These are phyloP conservation scores for Rhizoctonia solani DNA, from an alignment of 1,284 basidiomycete species.

Conservation along the genomic window DNA sequence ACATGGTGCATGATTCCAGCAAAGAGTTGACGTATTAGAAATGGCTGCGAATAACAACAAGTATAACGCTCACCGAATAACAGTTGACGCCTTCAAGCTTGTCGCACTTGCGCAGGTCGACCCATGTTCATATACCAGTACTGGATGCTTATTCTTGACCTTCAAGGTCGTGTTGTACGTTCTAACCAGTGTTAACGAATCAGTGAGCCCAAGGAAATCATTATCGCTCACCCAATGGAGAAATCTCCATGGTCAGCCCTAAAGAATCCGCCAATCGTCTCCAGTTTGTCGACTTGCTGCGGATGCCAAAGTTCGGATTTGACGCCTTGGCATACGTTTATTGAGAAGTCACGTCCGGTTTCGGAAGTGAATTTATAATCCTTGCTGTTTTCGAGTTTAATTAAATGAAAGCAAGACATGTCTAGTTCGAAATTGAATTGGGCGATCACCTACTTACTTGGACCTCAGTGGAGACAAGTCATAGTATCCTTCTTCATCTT, in stretches of 20 bases:
- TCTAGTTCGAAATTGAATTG: constrained; percentile 21
- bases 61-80: constrained; percentile 63
- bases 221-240: constrained; percentile 56
- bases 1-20: too few species aligned
- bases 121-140: constrained; percentile 60
- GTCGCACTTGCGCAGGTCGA: constrained; percentile 58
- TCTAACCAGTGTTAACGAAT: constrained; percentile 46
- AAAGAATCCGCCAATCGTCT: constrained; percentile 62
- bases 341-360: constrained; percentile 53
- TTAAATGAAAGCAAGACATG: constrained; percentile 13
- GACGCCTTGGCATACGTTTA: constrained; percentile 68
- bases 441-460: constrained; percentile 18
- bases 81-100: constrained; percentile 58
- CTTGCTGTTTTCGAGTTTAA: constrained; percentile 50
- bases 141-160: constrained; percentile 53
- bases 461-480: constrained; percentile 31
- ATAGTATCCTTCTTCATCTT: constrained; percentile 30
- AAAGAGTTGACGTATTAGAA: too few species aligned
- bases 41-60: too few species aligned
- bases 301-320: constrained; percentile 61
- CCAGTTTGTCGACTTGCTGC: constrained; percentile 55
- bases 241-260: constrained; percentile 67
- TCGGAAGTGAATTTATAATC: constrained; percentile 60
- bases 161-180: constrained; percentile 63
- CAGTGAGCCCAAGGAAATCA: background rate